phyloP scores from a whole-genome alignment of 176 grass and related monocot genomes.

The Carex myosuroides region DNA sequence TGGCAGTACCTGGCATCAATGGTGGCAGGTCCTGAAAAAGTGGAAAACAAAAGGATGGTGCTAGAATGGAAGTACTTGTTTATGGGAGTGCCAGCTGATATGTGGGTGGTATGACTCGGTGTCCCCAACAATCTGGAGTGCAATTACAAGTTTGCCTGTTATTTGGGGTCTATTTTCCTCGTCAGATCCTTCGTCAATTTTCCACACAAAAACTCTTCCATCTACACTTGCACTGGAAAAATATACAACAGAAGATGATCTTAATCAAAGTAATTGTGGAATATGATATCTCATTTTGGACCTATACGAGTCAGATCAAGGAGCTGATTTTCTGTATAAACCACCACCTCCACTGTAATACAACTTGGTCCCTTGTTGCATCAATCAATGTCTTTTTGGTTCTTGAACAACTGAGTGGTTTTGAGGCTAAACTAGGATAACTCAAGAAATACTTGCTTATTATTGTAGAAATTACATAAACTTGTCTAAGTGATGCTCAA shows the following conservation, averaged over 20 bases:
- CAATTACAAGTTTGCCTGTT: constrained; percentile 67
- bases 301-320: not conserved
- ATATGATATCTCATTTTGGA: not conserved
- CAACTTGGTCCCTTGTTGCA: not conserved
- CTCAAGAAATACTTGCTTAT: not conserved
- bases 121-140: constrained; percentile 74
- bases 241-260: constrained; percentile 4
- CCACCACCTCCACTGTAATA: not conserved
- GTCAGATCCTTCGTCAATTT: constrained; percentile 84
- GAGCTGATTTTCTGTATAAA: not conserved
- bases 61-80: constrained; percentile 61
- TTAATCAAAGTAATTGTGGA: not conserved
- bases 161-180: constrained; percentile 85
- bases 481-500: not conserved
- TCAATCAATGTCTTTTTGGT: not conserved
- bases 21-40: not conserved
- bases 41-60: constrained; percentile 14
- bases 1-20: not conserved
- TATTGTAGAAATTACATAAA: constrained; percentile 14
- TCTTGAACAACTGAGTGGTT: not conserved
- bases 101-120: constrained; percentile 72
- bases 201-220: constrained; percentile 90
- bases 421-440: constrained; percentile 7
- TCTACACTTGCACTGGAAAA: constrained; percentile 78
- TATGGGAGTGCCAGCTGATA: constrained; percentile 97